Evolutionary conservation across 306 rosid genomes (phyloP), one percentile per base, ranked within the genome.

Genomic region (Vachellia collinsii): DNA sequence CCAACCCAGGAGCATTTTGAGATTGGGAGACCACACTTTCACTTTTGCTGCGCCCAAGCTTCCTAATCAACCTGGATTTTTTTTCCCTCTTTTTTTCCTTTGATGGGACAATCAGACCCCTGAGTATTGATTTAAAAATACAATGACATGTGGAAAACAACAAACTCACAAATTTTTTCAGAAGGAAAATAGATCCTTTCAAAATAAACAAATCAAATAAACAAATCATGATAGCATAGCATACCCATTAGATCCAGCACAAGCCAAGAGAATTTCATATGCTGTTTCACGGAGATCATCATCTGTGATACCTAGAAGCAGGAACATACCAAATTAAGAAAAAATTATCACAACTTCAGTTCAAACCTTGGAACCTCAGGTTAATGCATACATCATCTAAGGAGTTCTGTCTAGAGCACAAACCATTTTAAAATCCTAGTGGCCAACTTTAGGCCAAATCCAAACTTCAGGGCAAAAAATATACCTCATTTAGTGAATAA

Each of bases 191-290:
- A 69, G 23, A 79, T 51, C 64, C 51, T 48, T 59, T 61, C 75
- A 50, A 70, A 67, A 50, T 34, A 80, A 65, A 80, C 39, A 77
- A 71, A 74, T 67, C 64, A 78, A 67, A 50, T 34, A 80, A 65
- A 80, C 39, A 77, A 71, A 74, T 67, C 64, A 78, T 39, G 74
- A 65, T 37, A 81, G 56, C 82, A 59, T 22, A 81, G 66, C 83
- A 67, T 90, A 95, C 99, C 99, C 98, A 67, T 93, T 86, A 75
- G 99, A 97, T 77, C 99, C 99, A 81, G 99, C 99, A 88, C 99
- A 93, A 68, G 96, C 99, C 88, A 95, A 87, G 48, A 95, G 97
- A 80, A 95, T 56, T 83, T 95, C 99, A 51, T 90, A 95, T 79
- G 98, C 96, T 47, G 94, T 93, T 89, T 95, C 99, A 72, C 97